Evolutionary conservation across 1,139 yeast species (phyloP), one percentile per base, ranked within the genome.

Genomic region (Kluyveromyces marxianus): DNA sequence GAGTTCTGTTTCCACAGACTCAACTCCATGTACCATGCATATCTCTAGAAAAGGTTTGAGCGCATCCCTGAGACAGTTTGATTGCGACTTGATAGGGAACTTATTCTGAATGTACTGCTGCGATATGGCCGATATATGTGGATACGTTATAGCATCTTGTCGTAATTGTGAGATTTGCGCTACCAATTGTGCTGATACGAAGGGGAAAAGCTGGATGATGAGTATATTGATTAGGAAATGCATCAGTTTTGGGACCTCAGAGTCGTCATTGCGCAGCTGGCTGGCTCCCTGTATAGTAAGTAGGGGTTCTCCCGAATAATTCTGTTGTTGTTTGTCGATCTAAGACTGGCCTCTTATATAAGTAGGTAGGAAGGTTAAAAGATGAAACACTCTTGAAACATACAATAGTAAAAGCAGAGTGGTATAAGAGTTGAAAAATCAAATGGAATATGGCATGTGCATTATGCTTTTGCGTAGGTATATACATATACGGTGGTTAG

Each of bases 31-130:
- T 42, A 54, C 55, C 21, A 63, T 30, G 42, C 72, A 68, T 27
- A 47, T 45, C 0, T 65, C 57, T 10, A 68, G 47, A 36, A 66
- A 61, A 0, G 54, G 54, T 2, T 52, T 38, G 4, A 68, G 45
- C 2, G 71, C 65, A 7, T 55, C 45, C 41, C 59, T 63, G 2
- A 62, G 59, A 54, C 72, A 68, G 1, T 56, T 48, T 0, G 60
- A 56, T 34, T 54, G 49, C 25, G 55, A 14, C 21, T 14, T 43
- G 27, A 55, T 50, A 3, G 65, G 65, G 41, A 61, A 62, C 21
- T 48, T 48, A 24, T 28, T 42, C 29, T 42, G 49, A 46, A 45
- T 42, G 34, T 40, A 37, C 14, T 50, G 47, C 26, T 46, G 44
- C 25, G 48, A 42, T 33, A 48, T 8, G 10, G 42, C 32, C 7